A percentile compares a stretch with the other conserved stretches of the same genome.
Evolutionary conservation across 2,329 filamentous ascomycete genomes (phyloP).

Genomic region (Penicillium sp.): DNA sequence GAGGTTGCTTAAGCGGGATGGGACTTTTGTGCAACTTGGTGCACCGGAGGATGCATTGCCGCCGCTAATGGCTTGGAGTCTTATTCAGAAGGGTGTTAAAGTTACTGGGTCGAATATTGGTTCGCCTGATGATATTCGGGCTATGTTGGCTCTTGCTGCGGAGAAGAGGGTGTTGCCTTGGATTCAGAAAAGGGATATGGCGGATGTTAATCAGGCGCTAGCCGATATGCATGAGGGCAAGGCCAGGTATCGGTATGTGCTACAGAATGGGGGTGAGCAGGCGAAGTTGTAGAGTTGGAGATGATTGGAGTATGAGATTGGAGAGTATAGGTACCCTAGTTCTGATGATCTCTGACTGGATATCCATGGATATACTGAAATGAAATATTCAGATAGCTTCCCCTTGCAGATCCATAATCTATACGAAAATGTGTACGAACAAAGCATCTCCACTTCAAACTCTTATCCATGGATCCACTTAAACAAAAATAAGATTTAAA

Average conservation of each 20-base stretch:
- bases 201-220: constrained; percentile 44
- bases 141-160: constrained; percentile 45
- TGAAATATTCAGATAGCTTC: not conserved
- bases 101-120: constrained; percentile 51
- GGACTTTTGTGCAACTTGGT: constrained; percentile 65
- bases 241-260: constrained; percentile 48
- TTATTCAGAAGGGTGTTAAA: constrained; percentile 58
- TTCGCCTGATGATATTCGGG: constrained; percentile 41
- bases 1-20: constrained; percentile 56
- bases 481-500: not conserved
- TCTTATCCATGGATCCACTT: not conserved
- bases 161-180: constrained; percentile 44
- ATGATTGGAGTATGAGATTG: too few species aligned
- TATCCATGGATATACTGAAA: not conserved
- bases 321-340: too few species aligned
- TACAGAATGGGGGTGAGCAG: constrained; percentile 39
- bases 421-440: not conserved
- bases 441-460: not conserved
- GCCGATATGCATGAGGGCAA: constrained; percentile 47
- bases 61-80: constrained; percentile 54
- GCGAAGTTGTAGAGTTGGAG: constrained; percentile 27
- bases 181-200: constrained; percentile 44
- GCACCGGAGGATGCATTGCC: constrained; percentile 60
- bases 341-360: not conserved
- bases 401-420: not conserved